Evolutionary conservation across 2,329 filamentous ascomycete species (phyloP).

Genomic region (Drechslerella stenobrocha): DNA sequence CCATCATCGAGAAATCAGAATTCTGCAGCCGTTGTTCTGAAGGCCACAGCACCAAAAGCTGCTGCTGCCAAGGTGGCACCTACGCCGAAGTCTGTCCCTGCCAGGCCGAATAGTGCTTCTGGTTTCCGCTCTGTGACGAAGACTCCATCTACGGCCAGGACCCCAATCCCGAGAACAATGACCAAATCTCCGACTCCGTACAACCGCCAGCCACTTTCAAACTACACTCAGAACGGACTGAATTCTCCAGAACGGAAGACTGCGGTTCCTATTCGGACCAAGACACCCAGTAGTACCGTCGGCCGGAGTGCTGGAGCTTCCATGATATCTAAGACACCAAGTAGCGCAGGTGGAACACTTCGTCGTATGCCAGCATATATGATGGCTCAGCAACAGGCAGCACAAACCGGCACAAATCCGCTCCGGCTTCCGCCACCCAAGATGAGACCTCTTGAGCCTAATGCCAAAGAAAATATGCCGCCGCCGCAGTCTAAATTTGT

Average conservation of each 20-base stretch:
- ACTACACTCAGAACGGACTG: conserved; percentile 32
- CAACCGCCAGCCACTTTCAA: conserved; percentile 30
- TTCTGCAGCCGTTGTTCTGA: conserved; percentile 33
- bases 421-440: conserved; percentile 29
- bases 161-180: conserved; percentile 18
- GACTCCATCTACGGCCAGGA: conserved; percentile 25
- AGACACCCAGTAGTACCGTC: conserved; percentile 37
- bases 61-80: conserved; percentile 22
- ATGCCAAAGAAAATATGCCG: conserved; percentile 32
- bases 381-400: conserved; percentile 32
- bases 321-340: conserved; percentile 41
- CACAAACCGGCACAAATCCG: conserved; percentile 19
- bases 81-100: conserved; percentile 29
- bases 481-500: conserved; percentile 27
- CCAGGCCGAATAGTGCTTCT: conserved; percentile 36
- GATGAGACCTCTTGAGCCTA: conserved; percentile 34
- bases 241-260: conserved; percentile 37
- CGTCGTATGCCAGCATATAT: conserved; percentile 46
- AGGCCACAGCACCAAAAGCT: conserved; percentile 28
- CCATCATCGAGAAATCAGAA: conserved; percentile 38
- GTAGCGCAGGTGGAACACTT: conserved; percentile 35
- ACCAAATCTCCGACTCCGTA: conserved; percentile 47
- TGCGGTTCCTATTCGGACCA: conserved; percentile 28
- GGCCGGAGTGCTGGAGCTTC: conserved; percentile 16
- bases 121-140: conserved; percentile 29